These are phyloP conservation scores for Chlorella sp. DNA, from an alignment of 139 green algal genomes.

Conservation along the genomic window DNA sequence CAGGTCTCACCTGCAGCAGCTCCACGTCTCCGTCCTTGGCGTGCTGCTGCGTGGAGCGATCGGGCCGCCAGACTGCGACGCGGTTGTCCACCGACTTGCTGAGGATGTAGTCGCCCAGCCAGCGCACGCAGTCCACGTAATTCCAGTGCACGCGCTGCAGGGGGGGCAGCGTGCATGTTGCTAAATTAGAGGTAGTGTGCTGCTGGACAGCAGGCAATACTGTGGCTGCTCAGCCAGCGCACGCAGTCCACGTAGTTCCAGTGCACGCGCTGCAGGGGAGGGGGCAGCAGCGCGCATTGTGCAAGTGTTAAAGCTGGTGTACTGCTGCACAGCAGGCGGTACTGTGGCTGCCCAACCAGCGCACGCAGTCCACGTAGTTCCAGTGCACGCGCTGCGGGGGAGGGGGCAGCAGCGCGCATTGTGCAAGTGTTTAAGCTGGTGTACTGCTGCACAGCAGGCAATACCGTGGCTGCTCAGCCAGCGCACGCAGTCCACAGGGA, in stretches of 20 bases:
- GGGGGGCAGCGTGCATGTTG: background rate
- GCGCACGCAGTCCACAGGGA: conserved; percentile 87
- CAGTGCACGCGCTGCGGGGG: conserved; percentile 66
- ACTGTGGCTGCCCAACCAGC: conserved; percentile 60
- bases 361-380: conserved; percentile 88
- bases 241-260: conserved; percentile 88
- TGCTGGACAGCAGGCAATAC: too few species aligned
- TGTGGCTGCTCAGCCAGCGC: conserved; percentile 59
- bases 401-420: background rate
- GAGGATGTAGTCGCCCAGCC: conserved; percentile 78
- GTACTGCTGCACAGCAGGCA: too few species aligned
- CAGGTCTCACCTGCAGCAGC: conserved; percentile 9
- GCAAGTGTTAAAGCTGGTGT: too few species aligned
- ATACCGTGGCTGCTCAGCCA: conserved; percentile 62
- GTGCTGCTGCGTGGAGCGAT: conserved; percentile 8
- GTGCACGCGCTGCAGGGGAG: conserved; percentile 66
- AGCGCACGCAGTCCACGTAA: conserved; percentile 89
- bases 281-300: background rate
- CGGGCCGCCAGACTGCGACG: conserved; percentile 59
- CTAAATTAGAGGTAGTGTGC: too few species aligned
- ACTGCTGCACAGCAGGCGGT: too few species aligned
- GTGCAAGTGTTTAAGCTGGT: too few species aligned
- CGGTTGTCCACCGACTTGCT: conserved; percentile 72
- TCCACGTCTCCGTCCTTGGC: conserved; percentile 11
- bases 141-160: conserved; percentile 70